Evolutionary conservation across 192 early-diverging fungal genomes (phyloP).

Genomic region (Lunasporangiospora selenospora): DNA sequence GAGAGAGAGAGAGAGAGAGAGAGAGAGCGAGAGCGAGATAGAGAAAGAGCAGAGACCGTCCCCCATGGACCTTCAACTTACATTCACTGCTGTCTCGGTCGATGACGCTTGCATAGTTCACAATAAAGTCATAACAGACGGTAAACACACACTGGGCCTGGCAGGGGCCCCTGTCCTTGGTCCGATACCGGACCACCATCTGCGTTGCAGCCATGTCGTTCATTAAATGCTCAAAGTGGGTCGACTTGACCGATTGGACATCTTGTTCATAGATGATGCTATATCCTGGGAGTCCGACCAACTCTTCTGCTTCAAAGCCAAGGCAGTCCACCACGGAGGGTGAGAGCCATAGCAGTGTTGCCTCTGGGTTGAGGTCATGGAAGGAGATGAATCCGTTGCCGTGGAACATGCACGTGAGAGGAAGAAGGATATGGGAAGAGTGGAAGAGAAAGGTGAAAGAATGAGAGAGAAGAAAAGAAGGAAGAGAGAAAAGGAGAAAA

Average conservation of each 20-base stretch:
- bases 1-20: too few relatives aligned
- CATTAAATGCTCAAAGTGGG: slow-evolving; percentile 44
- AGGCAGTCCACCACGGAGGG: slow-evolving; percentile 45
- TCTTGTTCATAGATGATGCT: slow-evolving; percentile 40
- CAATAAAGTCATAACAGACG: slow-evolving; percentile 30
- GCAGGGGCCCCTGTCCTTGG: slow-evolving; percentile 25
- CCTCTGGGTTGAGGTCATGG: slow-evolving; percentile 48
- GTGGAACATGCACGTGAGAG: neutral
- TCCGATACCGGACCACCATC: slow-evolving; percentile 31
- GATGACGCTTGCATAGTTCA: slow-evolving; percentile 10
- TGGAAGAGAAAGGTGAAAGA: too few relatives aligned
- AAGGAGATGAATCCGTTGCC: slow-evolving; percentile 43
- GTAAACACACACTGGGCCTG: slow-evolving; percentile 5
- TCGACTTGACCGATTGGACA: neutral
- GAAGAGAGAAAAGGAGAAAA: too few relatives aligned
- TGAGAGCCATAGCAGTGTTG: slow-evolving; percentile 34
- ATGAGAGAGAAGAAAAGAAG: too few relatives aligned
- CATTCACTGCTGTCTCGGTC: neutral
- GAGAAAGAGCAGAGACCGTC: too few relatives aligned
- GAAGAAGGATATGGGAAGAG: too few relatives aligned
- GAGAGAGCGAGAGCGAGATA: too few relatives aligned
- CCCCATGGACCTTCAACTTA: too few relatives aligned
- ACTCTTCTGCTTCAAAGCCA: slow-evolving; percentile 51
- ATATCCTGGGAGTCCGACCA: slow-evolving; percentile 39
- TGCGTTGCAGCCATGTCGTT: slow-evolving; percentile 47